Evolutionary conservation across 805 yeast species (phyloP).

Genomic region (Metschnikowia corniflorae): DNA sequence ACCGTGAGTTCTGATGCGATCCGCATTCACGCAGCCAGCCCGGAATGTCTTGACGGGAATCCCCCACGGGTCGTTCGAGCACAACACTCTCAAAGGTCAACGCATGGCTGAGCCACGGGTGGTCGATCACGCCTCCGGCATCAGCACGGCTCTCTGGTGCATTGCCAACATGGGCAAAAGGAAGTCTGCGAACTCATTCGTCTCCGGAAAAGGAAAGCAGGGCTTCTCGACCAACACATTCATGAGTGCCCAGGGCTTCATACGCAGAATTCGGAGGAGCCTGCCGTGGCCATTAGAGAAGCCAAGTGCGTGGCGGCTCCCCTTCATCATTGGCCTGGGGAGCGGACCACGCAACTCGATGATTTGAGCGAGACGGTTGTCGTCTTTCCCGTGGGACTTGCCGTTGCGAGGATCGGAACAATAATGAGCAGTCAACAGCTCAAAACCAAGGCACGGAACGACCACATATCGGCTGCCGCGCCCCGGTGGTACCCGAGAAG

Average conservation of each 20-base stretch:
- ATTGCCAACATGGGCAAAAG: slow-evolving; percentile 76
- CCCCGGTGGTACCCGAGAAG: slow-evolving; percentile 59
- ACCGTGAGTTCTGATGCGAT: too few species aligned
- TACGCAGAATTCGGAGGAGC: slow-evolving; percentile 43
- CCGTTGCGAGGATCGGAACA: slow-evolving; percentile 59
- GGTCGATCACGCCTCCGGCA: slow-evolving; percentile 93
- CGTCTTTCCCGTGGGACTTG: slow-evolving; percentile 46
- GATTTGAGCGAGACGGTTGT: slow-evolving; percentile 61
- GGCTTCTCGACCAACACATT: slow-evolving; percentile 50
- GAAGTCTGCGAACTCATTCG: slow-evolving; percentile 71
- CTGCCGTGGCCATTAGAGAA: slow-evolving; percentile 22
- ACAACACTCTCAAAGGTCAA: slow-evolving; percentile 66
- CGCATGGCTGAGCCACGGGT: slow-evolving; percentile 80
- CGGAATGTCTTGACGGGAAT: slow-evolving; percentile 77
- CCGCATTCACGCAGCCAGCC: slow-evolving; percentile 81
- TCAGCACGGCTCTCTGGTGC: slow-evolving; percentile 79
- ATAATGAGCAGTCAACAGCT: slow-evolving; percentile 58
- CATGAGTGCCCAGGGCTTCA: slow-evolving; percentile 50
- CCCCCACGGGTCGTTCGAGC: slow-evolving; percentile 72
- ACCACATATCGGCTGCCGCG: slow-evolving; percentile 60
- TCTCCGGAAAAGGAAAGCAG: slow-evolving; percentile 55
- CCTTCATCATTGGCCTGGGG: slow-evolving; percentile 39
- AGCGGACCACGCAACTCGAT: slow-evolving; percentile 49
- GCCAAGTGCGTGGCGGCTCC: slow-evolving; percentile 27
- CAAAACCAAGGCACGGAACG: slow-evolving; percentile 54